These are phyloP conservation scores for Candida albicans DNA, from an alignment of 1,139 yeast genomes.

Conservation along the genomic window DNA sequence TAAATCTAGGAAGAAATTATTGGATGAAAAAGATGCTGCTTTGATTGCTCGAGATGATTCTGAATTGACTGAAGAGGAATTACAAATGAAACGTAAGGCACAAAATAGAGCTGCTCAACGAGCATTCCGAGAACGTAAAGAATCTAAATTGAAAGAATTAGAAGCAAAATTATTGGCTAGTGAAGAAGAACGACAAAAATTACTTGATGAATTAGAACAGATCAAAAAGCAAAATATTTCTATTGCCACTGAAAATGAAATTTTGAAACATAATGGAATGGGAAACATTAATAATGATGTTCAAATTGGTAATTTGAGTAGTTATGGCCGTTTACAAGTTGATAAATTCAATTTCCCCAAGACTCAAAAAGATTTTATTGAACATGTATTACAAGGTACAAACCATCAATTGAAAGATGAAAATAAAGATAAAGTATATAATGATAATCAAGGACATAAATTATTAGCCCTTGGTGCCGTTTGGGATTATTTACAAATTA, in stretches of 20 bases:
- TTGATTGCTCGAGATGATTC: constrained; percentile 42
- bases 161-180: constrained; percentile 59
- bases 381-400: constrained; percentile 28
- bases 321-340: not conserved
- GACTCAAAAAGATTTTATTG: constrained; percentile 36
- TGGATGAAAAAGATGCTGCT: constrained; percentile 41
- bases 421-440: constrained; percentile 33
- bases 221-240: constrained; percentile 54
- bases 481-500: constrained; percentile 69
- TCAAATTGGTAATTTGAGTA: not conserved
- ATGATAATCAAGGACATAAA: constrained; percentile 36
- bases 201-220: constrained; percentile 54
- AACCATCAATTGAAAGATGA: constrained; percentile 19
- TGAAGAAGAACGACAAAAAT: constrained; percentile 55
- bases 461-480: constrained; percentile 74
- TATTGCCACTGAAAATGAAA: constrained; percentile 60
- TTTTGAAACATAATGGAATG: constrained; percentile 23
- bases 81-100: constrained; percentile 63
- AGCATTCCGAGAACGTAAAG: constrained; percentile 86
- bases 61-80: constrained; percentile 48
- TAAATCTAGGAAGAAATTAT: constrained; percentile 24
- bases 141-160: constrained; percentile 67
- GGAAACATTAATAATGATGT: not conserved
- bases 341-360: constrained; percentile 36
- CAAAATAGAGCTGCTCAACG: constrained; percentile 90